Base-by-base conservation (phyloP, 2,329 filamentous ascomycete species). In the Colletotrichum sp. region DNA sequence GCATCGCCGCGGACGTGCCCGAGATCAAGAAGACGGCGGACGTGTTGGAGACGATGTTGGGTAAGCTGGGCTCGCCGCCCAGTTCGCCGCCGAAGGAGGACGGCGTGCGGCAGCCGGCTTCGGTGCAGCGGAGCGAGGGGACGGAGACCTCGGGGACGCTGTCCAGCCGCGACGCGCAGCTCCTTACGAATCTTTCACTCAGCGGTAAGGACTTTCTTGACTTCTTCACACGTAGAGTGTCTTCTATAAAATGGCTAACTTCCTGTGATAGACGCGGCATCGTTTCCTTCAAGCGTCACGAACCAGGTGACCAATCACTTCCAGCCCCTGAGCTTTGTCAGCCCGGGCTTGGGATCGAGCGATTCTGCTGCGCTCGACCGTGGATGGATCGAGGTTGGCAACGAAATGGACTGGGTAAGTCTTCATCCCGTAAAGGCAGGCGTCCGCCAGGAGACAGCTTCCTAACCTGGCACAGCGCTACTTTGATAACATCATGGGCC, bases 1-100 rank as follows among this genome's bases (percentile, higher is more conserved):
- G 85, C 6, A 83, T 89, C 30, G 82, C 86, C 4, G 72, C 78
- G 15, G 80, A 81, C 10, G 79, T 83, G 28, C 78, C 81, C 3
- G 88, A 89, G 71, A 83, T 87, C 63, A 84, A 81, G 55, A 90
- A 88, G 81, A 88, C 88, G 30, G 85, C 84, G 13, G 84, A 86
- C 43, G 85, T 88, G 8, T 79, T 90, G 69, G 82, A 84, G 7
- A 85, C 83, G 6, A 88, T 90, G 84, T 80, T 90, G 39, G 80
- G 81, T 4, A 88, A 85, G 77, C 81, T 90, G 8, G 84, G 83
- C 6, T 79, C 78, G 28, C 81, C 83, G 3, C 79, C 83, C 10
- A 79, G 80, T 15, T 72, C 77, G 16, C 70, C 70, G 7, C 71
- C 76, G 10, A 67, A 60, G 36, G 69, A 59, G 7, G 34, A 55